Conservation (phyloP, 1,284 basidiomycete species). For the Cystobasidiaceae sp. region DNA sequence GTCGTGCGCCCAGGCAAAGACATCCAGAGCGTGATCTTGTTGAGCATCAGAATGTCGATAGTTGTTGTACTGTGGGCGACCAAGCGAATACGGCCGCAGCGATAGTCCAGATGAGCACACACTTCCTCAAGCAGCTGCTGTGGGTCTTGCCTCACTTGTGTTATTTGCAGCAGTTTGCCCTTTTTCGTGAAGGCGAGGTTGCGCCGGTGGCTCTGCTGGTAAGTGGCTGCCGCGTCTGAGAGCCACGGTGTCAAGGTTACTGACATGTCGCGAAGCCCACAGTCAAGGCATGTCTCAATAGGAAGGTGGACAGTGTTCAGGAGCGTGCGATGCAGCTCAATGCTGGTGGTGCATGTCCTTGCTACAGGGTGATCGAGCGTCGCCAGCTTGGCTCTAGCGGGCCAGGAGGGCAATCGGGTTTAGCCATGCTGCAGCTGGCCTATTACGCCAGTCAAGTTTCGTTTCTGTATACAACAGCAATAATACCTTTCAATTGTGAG, state of each 20-base stretch:
- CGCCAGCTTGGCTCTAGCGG: too few species aligned
- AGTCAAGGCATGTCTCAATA: too few species aligned
- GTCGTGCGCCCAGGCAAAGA: slow-evolving; percentile 21
- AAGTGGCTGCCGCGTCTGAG: not conserved
- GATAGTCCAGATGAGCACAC: not conserved
- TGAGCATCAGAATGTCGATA: not conserved
- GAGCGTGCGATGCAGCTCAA: too few species aligned
- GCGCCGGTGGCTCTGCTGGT: slow-evolving; percentile 1
- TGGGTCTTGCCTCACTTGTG: not conserved
- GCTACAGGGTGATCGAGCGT: too few species aligned
- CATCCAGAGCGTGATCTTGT: not conserved
- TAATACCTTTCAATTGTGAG: too few species aligned
- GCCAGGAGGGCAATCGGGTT: too few species aligned
- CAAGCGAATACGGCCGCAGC: not conserved
- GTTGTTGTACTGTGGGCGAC: slow-evolving; percentile 7
- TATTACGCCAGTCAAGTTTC: too few species aligned
- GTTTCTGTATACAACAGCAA: too few species aligned
- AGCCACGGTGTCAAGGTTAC: slow-evolving; percentile 18
- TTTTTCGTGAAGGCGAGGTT: slow-evolving; percentile 16
- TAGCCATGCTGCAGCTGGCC: too few species aligned
- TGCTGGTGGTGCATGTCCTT: too few species aligned
- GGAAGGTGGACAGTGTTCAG: too few species aligned
- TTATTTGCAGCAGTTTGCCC: slow-evolving; percentile 7
- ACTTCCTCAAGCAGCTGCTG: not conserved
- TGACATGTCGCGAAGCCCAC: too few species aligned